These are phyloP conservation scores for Metschnikowia baotianmanensis DNA, from an alignment of 805 yeast species.

Conservation along the genomic window DNA sequence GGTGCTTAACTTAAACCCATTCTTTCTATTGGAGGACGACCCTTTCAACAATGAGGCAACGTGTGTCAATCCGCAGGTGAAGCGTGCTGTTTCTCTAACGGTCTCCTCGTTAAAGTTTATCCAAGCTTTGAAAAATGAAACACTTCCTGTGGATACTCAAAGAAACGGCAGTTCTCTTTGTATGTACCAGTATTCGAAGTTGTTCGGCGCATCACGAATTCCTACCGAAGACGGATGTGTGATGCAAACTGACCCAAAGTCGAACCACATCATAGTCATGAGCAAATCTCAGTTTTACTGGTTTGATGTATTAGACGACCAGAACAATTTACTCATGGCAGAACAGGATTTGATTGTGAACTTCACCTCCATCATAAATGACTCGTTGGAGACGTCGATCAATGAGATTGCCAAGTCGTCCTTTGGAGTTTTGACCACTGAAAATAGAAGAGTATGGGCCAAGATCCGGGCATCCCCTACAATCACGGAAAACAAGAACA, in stretches of 20 bases:
- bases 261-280: slow-evolving; percentile 79
- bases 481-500: slow-evolving; percentile 45
- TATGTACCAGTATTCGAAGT: slow-evolving; percentile 87
- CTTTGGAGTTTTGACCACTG: slow-evolving; percentile 88
- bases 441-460: slow-evolving; percentile 87
- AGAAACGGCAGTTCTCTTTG: slow-evolving; percentile 65
- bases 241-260: slow-evolving; percentile 73
- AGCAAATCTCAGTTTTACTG: slow-evolving; percentile 89
- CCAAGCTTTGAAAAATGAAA: slow-evolving; percentile 72
- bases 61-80: slow-evolving; percentile 54
- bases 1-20: slow-evolving; percentile 88
- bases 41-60: slow-evolving; percentile 66
- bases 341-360: slow-evolving; percentile 76
- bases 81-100: slow-evolving; percentile 77
- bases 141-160: slow-evolving; percentile 67
- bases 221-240: slow-evolving; percentile 80
- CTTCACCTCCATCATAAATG: slow-evolving; percentile 71
- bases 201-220: slow-evolving; percentile 85
- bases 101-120: slow-evolving; percentile 76
- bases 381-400: slow-evolving; percentile 54
- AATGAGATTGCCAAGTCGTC: slow-evolving; percentile 70
- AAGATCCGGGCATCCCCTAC: slow-evolving; percentile 54
- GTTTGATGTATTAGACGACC: slow-evolving; percentile 84
- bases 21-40: slow-evolving; percentile 86
- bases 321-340: slow-evolving; percentile 67